Percentiles rank a stretch among this genome's conserved stretches.
Conservation (phyloP, 2,329 filamentous ascomycete species). For the Fusarium austroafricanum region DNA sequence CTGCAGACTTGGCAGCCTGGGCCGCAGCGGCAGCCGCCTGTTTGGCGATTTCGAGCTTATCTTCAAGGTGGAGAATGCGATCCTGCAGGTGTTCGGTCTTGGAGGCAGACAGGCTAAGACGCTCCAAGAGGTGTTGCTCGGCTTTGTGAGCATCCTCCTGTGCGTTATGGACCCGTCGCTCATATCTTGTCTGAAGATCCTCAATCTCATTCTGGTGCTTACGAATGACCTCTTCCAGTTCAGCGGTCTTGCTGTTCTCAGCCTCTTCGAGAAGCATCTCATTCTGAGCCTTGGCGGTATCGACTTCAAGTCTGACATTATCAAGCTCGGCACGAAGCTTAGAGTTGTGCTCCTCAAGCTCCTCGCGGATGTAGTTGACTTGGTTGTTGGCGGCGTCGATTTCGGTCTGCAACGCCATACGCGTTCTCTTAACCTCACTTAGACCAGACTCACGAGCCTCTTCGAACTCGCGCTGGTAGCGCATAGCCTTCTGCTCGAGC, state of each 20-base stretch:
- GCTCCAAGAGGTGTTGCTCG: constrained; percentile 83
- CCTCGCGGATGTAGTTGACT: constrained; percentile 83
- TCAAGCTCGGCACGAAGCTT: constrained; percentile 81
- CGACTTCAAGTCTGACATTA: constrained; percentile 79
- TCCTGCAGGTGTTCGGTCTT: constrained; percentile 90
- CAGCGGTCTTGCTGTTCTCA: constrained; percentile 72
- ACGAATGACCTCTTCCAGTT: constrained; percentile 61
- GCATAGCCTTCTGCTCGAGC: constrained; percentile 74
- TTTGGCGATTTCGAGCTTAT: constrained; percentile 90
- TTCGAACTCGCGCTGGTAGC: constrained; percentile 83
- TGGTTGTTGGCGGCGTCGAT: constrained; percentile 87
- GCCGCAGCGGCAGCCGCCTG: constrained; percentile 87
- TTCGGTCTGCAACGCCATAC: constrained; percentile 81
- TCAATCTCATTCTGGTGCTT: constrained; percentile 78
- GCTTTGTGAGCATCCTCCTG: constrained; percentile 84
- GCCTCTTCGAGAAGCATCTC: constrained; percentile 89
- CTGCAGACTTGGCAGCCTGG: constrained; percentile 74
- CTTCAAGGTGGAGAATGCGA: constrained; percentile 84
- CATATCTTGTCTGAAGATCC: constrained; percentile 80
- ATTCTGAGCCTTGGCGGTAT: constrained; percentile 82
- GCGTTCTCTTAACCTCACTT: constrained; percentile 83
- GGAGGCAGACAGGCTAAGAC: constrained; percentile 82
- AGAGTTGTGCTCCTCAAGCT: constrained; percentile 82
- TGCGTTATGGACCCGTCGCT: constrained; percentile 77
- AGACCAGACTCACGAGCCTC: constrained; percentile 84